Conservation (phyloP, 768 basidiomycete genomes). For the Leccinum disarticulatum region DNA sequence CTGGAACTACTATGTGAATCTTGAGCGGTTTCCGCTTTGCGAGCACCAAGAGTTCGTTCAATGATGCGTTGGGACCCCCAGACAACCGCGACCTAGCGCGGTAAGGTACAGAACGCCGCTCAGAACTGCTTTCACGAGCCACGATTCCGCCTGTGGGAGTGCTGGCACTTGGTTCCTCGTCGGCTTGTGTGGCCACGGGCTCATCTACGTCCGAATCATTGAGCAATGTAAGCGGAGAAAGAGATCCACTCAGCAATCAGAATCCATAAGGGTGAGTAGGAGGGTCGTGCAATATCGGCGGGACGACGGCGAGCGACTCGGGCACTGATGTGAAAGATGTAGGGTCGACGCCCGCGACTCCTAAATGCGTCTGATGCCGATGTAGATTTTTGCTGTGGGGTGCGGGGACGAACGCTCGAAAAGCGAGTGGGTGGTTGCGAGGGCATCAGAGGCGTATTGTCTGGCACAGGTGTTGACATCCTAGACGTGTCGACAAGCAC, state of each 20-base stretch:
- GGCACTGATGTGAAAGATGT: neutral
- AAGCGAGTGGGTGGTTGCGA: conserved; percentile 5
- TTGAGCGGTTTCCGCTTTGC: conserved; percentile 16
- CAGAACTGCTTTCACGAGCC: neutral
- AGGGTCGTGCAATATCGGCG: conserved; percentile 12
- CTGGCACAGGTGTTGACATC: conserved; percentile 9
- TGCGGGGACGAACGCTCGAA: neutral
- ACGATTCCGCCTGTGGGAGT: neutral
- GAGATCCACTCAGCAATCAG: neutral
- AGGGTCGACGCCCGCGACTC: neutral
- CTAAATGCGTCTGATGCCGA: neutral
- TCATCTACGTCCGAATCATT: neutral
- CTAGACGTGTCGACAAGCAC: conserved; percentile 18
- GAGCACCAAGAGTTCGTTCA: conserved; percentile 16
- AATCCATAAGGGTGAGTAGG: neutral
- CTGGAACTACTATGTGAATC: conserved; percentile 12
- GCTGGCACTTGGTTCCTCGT: neutral
- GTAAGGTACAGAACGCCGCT: neutral
- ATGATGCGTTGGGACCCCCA: conserved; percentile 25
- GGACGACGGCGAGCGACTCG: conserved; percentile 3
- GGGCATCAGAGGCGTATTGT: neutral
- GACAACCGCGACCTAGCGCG: neutral
- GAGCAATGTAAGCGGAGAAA: conserved; percentile 22
- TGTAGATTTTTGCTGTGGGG: neutral
- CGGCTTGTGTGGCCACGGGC: neutral